A percentile compares a stretch with the other conserved stretches of the same genome.
phyloP scores from a whole-genome alignment of 2,329 filamentous ascomycete genomes.

The Neurospora sp. region DNA sequence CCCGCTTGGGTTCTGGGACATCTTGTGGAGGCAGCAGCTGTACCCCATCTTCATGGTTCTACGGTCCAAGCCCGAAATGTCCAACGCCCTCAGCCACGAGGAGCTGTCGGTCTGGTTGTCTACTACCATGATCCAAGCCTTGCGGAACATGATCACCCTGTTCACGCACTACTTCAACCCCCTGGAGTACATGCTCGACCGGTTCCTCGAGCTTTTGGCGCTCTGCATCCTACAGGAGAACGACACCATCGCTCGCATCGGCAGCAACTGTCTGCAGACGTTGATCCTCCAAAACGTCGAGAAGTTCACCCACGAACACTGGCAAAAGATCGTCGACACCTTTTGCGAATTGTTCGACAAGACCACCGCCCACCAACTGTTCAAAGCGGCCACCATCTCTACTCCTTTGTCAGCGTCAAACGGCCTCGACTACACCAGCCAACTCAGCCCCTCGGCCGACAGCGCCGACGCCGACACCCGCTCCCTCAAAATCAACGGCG shows the following conservation, averaged over 20 bases:
- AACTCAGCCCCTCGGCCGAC: conserved; percentile 32
- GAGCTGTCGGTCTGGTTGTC: conserved; percentile 97
- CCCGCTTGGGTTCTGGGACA: conserved; percentile 94
- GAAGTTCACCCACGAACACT: conserved; percentile 81
- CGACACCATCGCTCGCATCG: conserved; percentile 94
- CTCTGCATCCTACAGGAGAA: conserved; percentile 99
- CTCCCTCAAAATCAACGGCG: conserved; percentile 53
- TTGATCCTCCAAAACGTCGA: conserved; percentile 92
- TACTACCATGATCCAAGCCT: conserved; percentile 96
- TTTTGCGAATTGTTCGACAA: conserved; percentile 94
- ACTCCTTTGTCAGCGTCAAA: conserved; percentile 42
- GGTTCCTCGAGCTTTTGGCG: conserved; percentile 89
- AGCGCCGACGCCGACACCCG: conserved; percentile 37
- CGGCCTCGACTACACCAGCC: conserved; percentile 40
- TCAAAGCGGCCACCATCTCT: conserved; percentile 64
- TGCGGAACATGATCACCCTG: conserved; percentile 96
- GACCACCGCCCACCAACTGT: conserved; percentile 90
- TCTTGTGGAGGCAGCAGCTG: conserved; percentile 89
- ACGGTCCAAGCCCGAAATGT: conserved; percentile 92
- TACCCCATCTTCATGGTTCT: conserved; percentile 99
- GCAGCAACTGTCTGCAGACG: conserved; percentile 95
- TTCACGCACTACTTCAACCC: conserved; percentile 98
- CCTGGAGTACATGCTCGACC: conserved; percentile 93
- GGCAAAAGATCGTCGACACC: conserved; percentile 87
- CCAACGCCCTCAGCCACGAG: conserved; percentile 89